Evolutionary conservation across 1,284 basidiomycete species (phyloP), one percentile per base, ranked within the genome.

Genomic region (Marasmius oreades): DNA sequence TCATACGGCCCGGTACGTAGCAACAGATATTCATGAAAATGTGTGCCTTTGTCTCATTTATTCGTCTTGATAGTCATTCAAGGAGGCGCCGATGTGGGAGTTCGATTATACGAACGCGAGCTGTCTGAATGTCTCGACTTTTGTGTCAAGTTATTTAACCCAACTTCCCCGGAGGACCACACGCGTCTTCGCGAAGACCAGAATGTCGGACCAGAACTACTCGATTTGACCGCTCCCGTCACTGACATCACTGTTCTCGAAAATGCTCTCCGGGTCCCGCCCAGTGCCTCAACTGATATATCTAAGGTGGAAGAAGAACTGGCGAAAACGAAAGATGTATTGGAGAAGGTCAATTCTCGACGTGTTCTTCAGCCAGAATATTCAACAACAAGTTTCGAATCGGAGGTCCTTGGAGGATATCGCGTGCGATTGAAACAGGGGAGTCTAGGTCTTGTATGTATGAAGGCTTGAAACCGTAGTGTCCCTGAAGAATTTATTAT

Each of bases 1-100:
- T 74, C 59, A 70, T 86, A 56, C 71, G 84, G 28, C 82, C 83
- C 52, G 75, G 82, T 82, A 61, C 33, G 60, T 62, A 42, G 14
- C 14, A 18, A 42, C 7, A 18, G 7, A 2, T 11, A n/a, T 16
- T 26, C 3, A 18, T 26, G 1, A 34, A 26, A 11, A 4, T 16
- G 10, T 45, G 18, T 31, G 3, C 28, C 6, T 31, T 39, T 28
- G 33, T 16, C 47, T 14, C 36, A 36, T 5, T 16, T 14, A 8
- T 14, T 22, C 26, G 34, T 31, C 28, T 31, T 4, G 28, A 18
- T 39, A 59, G 58, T 59, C 6, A 59, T 59, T 6, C 58, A 59
- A 51, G 58, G 58, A 18, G 42, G 44, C n/a, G 52, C 51, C 16
- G 58, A 59, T 37, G 53, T 59, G 55, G 58, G 58, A n/a, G 51